Percentiles rank a stretch among this genome's conserved stretches.
These are phyloP conservation scores for Fomitiporia mediterranea DNA, from an alignment of 1,284 basidiomycete species.

Conservation along the genomic window DNA sequence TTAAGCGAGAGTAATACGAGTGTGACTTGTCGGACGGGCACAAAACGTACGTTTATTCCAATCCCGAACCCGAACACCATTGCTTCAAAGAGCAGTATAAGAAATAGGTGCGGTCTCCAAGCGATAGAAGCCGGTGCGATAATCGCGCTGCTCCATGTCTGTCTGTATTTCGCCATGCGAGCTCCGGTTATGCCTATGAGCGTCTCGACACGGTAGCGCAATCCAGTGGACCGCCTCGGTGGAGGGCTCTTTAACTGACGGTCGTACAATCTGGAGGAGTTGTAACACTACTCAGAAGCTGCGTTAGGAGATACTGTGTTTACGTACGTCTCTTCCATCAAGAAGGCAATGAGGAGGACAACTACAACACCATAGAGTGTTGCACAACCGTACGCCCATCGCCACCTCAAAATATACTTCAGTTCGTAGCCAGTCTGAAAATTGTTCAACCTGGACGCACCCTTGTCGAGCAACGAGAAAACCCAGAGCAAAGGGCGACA, in stretches of 20 bases:
- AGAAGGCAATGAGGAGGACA: constrained; percentile 30
- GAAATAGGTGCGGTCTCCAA: constrained; percentile 62
- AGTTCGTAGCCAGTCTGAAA: neutral
- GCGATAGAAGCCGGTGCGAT: constrained; percentile 48
- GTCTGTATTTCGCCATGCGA: constrained; percentile 57
- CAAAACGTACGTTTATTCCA: constrained; percentile 58
- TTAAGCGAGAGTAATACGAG: too few relatives aligned
- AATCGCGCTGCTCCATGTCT: constrained; percentile 46
- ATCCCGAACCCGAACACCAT: constrained; percentile 65
- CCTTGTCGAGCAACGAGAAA: constrained; percentile 58
- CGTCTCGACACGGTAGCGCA: constrained; percentile 55
- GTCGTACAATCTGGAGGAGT: constrained; percentile 55
- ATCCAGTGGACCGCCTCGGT: constrained; percentile 36
- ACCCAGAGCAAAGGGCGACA: constrained; percentile 66
- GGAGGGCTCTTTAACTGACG: constrained; percentile 53
- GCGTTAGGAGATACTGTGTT: neutral
- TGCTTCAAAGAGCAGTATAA: constrained; percentile 55
- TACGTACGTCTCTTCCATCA: constrained; percentile 32
- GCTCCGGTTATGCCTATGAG: constrained; percentile 62
- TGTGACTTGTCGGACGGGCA: neutral
- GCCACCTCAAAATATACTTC: constrained; percentile 40
- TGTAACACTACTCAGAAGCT: neutral
- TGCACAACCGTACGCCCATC: constrained; percentile 62
- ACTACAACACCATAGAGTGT: constrained; percentile 31
- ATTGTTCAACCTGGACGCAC: constrained; percentile 27